Conservation (phyloP, 331 rosid species). For the Saraca asoca region DNA sequence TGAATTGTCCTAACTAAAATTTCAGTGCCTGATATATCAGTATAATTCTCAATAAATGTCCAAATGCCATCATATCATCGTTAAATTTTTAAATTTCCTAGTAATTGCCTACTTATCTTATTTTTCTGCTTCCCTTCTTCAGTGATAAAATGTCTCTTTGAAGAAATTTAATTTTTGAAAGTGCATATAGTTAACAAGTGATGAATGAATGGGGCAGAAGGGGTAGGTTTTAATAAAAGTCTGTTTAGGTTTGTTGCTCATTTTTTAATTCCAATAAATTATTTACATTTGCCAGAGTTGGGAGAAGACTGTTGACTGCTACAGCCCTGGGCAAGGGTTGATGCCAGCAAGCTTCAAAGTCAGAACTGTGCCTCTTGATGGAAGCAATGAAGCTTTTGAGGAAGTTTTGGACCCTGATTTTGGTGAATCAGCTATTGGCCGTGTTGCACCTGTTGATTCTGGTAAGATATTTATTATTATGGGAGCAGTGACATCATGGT, state of each 20-base stretch:
- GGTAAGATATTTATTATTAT: constrained; percentile 46
- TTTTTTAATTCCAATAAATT: constrained; percentile 20
- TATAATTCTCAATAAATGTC: constrained; percentile 6
- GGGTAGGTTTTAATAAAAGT: constrained; percentile 4
- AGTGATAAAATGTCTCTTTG: neutral
- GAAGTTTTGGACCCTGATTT: constrained; percentile 93
- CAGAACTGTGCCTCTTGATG: constrained; percentile 66
- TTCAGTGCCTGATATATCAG: constrained; percentile 10
- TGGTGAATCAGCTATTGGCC: constrained; percentile 97
- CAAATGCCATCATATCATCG: neutral
- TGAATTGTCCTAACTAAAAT: neutral
- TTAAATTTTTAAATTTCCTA: too few relatives aligned
- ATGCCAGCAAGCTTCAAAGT: constrained; percentile 97
- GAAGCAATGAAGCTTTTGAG: constrained; percentile 68
- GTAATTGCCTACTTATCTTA: too few relatives aligned
- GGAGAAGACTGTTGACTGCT: constrained; percentile 92
- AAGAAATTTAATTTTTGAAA: neutral
- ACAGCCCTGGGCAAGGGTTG: constrained; percentile 95
- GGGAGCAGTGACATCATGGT: neutral
- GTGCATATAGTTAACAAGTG: neutral
- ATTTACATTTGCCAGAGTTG: constrained; percentile 62
- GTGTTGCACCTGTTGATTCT: constrained; percentile 95
- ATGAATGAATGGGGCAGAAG: constrained; percentile 8
- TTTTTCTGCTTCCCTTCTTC: neutral
- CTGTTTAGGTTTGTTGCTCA: constrained; percentile 13